Base-by-base conservation (phyloP, 1,139 yeast genomes). In the Taphrina populina region DNA sequence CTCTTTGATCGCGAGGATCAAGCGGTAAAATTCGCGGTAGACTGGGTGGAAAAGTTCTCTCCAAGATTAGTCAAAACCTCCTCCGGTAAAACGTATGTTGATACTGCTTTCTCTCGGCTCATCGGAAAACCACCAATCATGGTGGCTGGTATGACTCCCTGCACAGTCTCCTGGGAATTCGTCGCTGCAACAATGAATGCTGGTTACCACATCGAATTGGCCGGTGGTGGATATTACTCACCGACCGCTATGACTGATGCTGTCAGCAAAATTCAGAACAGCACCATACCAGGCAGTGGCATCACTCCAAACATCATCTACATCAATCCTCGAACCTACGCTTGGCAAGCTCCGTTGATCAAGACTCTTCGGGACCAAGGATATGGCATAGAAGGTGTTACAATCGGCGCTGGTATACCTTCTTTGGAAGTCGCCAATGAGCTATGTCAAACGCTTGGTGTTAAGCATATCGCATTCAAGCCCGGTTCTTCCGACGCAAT, bases 381-480 rank as follows among this genome's bases (percentile, higher is more conserved):
- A 45, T 88, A 84, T 78, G 98, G 98, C 64, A 83, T 92, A 65
- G 96, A 92, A 73, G 90, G 96, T 58, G 75, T 92, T 72, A 83
- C 98, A 52, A 88, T 92, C 68, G 99, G 98, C 76, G 99, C 99
- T 55, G 99, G 99, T 79, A 98, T 92, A 64, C 99, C 99, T 60
- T 88, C 97, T 27, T 73, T 90, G 62, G 98, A 94, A 70, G 96
- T 94, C 66, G 97, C 97, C 53, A 77, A 94, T 66, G 99, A 92
- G 73, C 92, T 92, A 73, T 92, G 94, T 66, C 84, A 84, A 70
- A 86, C 88, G 46, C 79, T 92, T 64, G 96, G 96, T 43, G 78
- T 92, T 68, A 88, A 95, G 67, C 95, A 90, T 71, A 80, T 92
- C 69, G 95, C 96, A 61, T 82, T 92, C 75, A 92, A 92, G 76